Evolutionary conservation across 1,284 basidiomycete genomes (phyloP).

Genomic region (Athelia psychrophila): DNA sequence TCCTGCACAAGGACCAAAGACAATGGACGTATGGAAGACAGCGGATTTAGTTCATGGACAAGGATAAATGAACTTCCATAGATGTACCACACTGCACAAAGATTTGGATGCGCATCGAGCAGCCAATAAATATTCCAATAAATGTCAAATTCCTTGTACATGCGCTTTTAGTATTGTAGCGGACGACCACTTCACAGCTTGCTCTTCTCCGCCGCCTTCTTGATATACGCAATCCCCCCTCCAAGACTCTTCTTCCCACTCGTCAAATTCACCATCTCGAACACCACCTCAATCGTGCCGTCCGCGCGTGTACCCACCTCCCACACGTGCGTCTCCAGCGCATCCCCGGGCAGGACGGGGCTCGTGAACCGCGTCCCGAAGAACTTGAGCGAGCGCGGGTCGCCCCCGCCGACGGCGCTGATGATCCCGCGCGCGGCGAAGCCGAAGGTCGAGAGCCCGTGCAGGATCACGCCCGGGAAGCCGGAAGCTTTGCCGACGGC

Average conservation of each 20-base stretch:
- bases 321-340: constrained; percentile 77
- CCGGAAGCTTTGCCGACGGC: constrained; percentile 64
- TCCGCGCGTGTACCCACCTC: constrained; percentile 65
- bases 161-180: too few species aligned
- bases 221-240: constrained; percentile 57
- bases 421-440: constrained; percentile 76
- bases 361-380: constrained; percentile 76
- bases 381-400: constrained; percentile 58
- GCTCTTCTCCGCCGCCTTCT: constrained; percentile 42
- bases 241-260: constrained; percentile 63
- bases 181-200: constrained; percentile 41
- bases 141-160: too few species aligned
- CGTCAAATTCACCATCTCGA: constrained; percentile 66
- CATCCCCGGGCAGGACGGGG: constrained; percentile 78
- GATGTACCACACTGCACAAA: too few species aligned
- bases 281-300: constrained; percentile 68
- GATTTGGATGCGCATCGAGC: too few species aligned
- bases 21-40: too few species aligned
- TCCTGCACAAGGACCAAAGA: too few species aligned
- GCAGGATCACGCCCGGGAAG: constrained; percentile 80
- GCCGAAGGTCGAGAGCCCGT: constrained; percentile 78
- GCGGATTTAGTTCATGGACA: too few species aligned
- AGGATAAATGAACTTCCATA: too few species aligned
- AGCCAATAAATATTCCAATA: too few species aligned
- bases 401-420: constrained; percentile 53